Percentiles rank a stretch among this genome's conserved stretches.
phyloP scores from a whole-genome alignment of 2,329 filamentous ascomycete species.

The Didymella lethalis region DNA sequence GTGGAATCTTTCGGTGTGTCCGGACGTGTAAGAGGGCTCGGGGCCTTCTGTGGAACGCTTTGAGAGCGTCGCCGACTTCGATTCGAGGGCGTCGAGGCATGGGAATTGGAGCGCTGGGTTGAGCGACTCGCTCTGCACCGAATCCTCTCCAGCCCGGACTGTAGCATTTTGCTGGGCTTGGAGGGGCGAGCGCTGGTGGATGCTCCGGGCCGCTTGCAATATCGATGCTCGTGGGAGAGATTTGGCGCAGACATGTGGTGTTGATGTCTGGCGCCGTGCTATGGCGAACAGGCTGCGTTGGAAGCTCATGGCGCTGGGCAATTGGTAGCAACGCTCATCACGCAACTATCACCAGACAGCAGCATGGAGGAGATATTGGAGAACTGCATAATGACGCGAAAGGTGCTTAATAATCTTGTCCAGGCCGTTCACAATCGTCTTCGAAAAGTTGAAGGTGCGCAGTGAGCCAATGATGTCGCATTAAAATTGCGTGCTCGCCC shows the following conservation, averaged over 20 bases:
- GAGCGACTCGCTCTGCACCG: constrained; percentile 37
- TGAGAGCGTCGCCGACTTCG: constrained; percentile 71
- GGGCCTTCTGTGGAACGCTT: constrained; percentile 76
- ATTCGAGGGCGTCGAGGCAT: constrained; percentile 54
- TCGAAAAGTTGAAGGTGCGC: constrained; percentile 3
- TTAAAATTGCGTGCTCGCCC: constrained; percentile 20
- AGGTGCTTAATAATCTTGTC: constrained; percentile 17
- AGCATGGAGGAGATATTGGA: constrained; percentile 10
- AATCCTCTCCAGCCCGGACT: constrained; percentile 33
- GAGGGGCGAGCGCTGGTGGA: constrained; percentile 42
- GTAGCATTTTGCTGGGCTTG: constrained; percentile 36
- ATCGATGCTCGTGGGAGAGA: constrained; percentile 20
- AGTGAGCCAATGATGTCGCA: constrained; percentile 16
- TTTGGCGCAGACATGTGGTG: constrained; percentile 14
- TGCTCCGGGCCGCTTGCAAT: constrained; percentile 28
- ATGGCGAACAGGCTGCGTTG: constrained; percentile 39
- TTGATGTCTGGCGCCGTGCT: constrained; percentile 29
- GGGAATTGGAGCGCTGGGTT: constrained; percentile 54
- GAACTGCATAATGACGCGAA: constrained; percentile 7
- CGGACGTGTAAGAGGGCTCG: constrained; percentile 92
- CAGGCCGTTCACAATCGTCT: constrained; percentile 13
- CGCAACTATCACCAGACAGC: constrained; percentile 1
- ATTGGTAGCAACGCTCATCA: constrained; percentile 10
- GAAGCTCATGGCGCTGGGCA: constrained; percentile 39
- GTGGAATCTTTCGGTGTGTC: constrained; percentile 79